These are phyloP conservation scores for Lactarius indigo DNA, from an alignment of 768 basidiomycete genomes.

Conservation along the genomic window DNA sequence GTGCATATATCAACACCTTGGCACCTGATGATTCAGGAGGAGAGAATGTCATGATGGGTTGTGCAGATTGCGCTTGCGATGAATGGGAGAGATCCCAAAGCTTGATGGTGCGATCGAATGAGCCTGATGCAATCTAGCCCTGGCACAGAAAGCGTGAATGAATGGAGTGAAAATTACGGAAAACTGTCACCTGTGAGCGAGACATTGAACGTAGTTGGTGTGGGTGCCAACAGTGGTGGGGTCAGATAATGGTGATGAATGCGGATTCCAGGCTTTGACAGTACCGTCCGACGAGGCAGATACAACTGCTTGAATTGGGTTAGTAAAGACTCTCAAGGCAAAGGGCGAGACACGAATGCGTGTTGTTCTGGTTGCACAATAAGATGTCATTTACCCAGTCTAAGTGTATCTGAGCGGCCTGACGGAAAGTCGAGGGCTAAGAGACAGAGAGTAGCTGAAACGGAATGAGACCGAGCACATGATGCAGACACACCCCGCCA, in stretches of 20 bases:
- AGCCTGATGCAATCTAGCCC: slow-evolving; percentile 89
- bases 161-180: slow-evolving; percentile 13
- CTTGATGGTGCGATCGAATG: slow-evolving; percentile 91
- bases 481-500: slow-evolving; percentile 43
- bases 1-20: slow-evolving; percentile 73
- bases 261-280: slow-evolving; percentile 90
- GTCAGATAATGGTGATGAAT: slow-evolving; percentile 53
- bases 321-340: background rate
- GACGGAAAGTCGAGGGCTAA: slow-evolving; percentile 68
- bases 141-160: slow-evolving; percentile 33
- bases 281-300: slow-evolving; percentile 96
- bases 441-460: slow-evolving; percentile 1
- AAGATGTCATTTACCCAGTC: slow-evolving; percentile 98
- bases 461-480: background rate
- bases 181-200: slow-evolving; percentile 56
- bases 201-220: slow-evolving; percentile 82
- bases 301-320: slow-evolving; percentile 50
- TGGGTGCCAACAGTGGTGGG: slow-evolving; percentile 72
- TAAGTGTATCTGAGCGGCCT: slow-evolving; percentile 82
- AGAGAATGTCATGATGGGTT: slow-evolving; percentile 62
- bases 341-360: slow-evolving; percentile 43
- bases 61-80: slow-evolving; percentile 28
- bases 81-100: slow-evolving; percentile 74
- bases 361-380: slow-evolving; percentile 90
- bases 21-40: slow-evolving; percentile 63